Base-by-base conservation (phyloP, 1,139 yeast species). In the Diutina neorugosa region DNA sequence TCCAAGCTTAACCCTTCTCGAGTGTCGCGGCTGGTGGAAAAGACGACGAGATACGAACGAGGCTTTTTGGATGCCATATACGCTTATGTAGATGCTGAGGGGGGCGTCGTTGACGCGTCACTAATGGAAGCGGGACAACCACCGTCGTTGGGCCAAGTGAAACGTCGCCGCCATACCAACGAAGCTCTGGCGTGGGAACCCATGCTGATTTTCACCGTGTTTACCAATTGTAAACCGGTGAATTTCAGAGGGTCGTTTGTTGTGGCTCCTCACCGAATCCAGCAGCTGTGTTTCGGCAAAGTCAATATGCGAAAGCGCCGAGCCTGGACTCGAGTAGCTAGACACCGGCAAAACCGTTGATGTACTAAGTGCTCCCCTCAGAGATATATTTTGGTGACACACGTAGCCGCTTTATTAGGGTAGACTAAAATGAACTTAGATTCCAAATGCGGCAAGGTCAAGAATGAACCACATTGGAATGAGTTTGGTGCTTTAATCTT, bases 251-350 rank as follows among this genome's bases (percentile, higher is more conserved):
- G 27, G 5, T 21, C 16, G 8, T n/a, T n/a, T 14, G 37, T 11
- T 14, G 37, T 31, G 37, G 37, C 37, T 31, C 37, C 37, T 11
- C 37, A 31, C 37, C 37, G 44, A 5, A 41, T 41, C 20, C 19
- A 20, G 12, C 43, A 18, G 11, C 70, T 73, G 4, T 71, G 76
- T 54, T 71, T 71, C 56, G 77, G 77, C 3, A 65, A 63, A 51
- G 66, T 72, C 52, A 71, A 71, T 55, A 70, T 71, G 76, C 59
- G 77, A 53, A 58, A 55, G 23, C 67, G 66, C 50, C 57, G 73
- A 18, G 77, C 77, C 2, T 69, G 73, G 73, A n/a, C 25, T 20
- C 27, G 48, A 4, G 48, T 21, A 5, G 27, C 48, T 14, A 44
- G 21, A 11, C 20, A 23, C 9, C 31, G 46, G 21, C 44, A 8